Conservation (phyloP, 1,139 yeast species). For the Taphrina wiesneri region DNA sequence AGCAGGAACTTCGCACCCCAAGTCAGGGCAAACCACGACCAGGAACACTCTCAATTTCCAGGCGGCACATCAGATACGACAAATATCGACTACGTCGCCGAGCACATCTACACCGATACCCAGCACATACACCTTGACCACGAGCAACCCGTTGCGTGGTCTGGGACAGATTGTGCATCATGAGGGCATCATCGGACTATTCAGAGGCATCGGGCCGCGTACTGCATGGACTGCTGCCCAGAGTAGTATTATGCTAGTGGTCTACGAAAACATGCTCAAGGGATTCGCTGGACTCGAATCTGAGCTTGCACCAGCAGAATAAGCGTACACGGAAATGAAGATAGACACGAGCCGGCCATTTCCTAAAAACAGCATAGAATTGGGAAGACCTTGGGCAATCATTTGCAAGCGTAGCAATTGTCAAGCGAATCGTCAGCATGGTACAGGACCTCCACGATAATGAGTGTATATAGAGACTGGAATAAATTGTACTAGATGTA, state of each 20-base stretch:
- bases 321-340: background rate
- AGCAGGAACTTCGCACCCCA: background rate
- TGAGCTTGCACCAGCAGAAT: conserved; percentile 13
- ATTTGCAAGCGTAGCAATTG: background rate
- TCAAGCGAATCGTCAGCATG: background rate
- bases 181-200: conserved; percentile 79
- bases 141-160: conserved; percentile 53
- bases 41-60: conserved; percentile 33
- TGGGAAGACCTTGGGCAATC: background rate
- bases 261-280: conserved; percentile 59
- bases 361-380: background rate
- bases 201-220: conserved; percentile 94
- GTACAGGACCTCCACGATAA: background rate
- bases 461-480: background rate
- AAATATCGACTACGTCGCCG: conserved; percentile 39
- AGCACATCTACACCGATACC: conserved; percentile 41
- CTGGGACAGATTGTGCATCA: conserved; percentile 63
- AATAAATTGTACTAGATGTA: background rate
- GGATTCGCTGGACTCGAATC: conserved; percentile 37
- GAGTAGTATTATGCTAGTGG: conserved; percentile 86
- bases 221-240: conserved; percentile 96
- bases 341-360: background rate
- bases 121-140: conserved; percentile 38
- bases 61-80: conserved; percentile 33
- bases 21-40: background rate